Conservation (phyloP, 805 yeast genomes). For the Sporopachydermia lactativora region DNA sequence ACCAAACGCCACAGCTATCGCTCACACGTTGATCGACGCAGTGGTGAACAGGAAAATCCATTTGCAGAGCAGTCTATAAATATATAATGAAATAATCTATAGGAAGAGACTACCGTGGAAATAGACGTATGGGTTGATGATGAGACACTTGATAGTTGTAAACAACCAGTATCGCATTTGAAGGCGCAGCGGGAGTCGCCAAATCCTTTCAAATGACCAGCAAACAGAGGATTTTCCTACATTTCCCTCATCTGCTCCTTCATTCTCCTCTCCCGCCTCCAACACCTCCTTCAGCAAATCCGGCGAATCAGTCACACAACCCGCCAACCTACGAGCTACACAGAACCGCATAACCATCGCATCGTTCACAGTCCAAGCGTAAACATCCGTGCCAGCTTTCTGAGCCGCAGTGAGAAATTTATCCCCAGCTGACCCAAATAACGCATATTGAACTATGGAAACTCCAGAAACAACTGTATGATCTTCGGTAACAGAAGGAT, state of each 20-base stretch:
- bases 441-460: conserved; percentile 39
- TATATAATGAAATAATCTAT: no score
- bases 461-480: conserved; percentile 39
- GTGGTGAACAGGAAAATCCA: conserved; percentile 6
- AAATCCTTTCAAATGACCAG: no score
- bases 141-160: neutral
- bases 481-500: conserved; percentile 23
- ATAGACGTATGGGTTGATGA: neutral
- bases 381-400: conserved; percentile 22
- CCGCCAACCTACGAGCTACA: conserved; percentile 20
- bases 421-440: conserved; percentile 17
- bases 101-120: neutral
- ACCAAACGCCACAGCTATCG: conserved; percentile 22
- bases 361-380: conserved; percentile 39
- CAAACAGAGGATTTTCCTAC: no score
- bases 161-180: neutral
- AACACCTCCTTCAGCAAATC: conserved; percentile 7
- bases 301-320: conserved; percentile 29
- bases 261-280: neutral
- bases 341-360: conserved; percentile 24
- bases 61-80: neutral
- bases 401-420: conserved; percentile 20
- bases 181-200: neutral
- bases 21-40: conserved; percentile 19
- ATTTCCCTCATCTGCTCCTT: no score